Evolutionary conservation across 2,329 filamentous ascomycete species (phyloP).

Genomic region (Verticillium tricorpus): DNA sequence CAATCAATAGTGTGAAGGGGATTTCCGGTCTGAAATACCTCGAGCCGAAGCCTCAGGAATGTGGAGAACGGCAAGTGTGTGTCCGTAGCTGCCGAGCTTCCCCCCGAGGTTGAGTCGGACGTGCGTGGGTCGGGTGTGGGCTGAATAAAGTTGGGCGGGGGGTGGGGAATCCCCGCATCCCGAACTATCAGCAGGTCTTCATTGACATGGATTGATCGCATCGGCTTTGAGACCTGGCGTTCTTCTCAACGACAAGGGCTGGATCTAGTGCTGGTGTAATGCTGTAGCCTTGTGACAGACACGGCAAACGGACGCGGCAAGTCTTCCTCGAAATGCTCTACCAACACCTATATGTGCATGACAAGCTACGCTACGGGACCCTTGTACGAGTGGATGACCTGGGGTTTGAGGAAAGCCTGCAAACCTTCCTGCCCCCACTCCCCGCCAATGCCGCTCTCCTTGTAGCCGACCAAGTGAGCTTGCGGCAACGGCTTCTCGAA

Average conservation of each 20-base stretch:
- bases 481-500: slow-evolving; percentile 33
- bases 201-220: background rate
- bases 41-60: background rate
- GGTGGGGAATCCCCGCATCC: background rate
- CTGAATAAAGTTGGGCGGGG: background rate
- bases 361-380: background rate
- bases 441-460: slow-evolving; percentile 44
- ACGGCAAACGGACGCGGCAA: no score
- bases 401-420: background rate
- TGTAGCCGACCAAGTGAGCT: slow-evolving; percentile 44
- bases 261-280: no score
- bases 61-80: background rate
- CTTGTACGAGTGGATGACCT: background rate
- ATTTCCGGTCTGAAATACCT: background rate
- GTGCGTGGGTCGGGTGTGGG: background rate
- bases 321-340: no score
- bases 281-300: no score
- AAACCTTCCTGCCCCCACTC: slow-evolving; percentile 13
- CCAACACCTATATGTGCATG: no score
- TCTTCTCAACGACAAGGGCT: no score
- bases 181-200: background rate
- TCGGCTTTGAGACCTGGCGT: background rate
- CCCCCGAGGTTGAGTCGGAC: background rate
- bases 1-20: background rate
- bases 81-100: background rate